phyloP scores from a whole-genome alignment of 192 early-diverging fungal species.

The Coemansia sp. region DNA sequence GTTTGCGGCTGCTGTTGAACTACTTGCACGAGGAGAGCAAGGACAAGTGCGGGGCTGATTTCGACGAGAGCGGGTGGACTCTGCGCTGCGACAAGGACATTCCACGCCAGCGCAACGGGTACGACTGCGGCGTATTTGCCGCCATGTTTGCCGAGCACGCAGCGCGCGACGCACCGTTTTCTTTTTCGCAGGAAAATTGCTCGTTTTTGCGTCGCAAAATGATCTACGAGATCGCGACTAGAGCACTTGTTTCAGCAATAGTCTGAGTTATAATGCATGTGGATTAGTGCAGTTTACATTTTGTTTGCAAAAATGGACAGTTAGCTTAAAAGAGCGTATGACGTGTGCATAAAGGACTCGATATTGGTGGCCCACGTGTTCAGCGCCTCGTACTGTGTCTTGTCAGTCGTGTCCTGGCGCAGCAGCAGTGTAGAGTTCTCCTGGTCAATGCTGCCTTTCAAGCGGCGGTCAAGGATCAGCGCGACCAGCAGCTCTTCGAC shows the following conservation, averaged over 20 bases:
- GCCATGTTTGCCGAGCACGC: constrained; percentile 81
- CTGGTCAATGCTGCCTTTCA: constrained; percentile 88
- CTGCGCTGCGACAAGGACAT: constrained; percentile 67
- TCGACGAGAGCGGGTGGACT: constrained; percentile 70
- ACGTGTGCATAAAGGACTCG: constrained; percentile 21
- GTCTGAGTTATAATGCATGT: too few relatives aligned
- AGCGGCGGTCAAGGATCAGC: constrained; percentile 86
- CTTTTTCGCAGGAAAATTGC: constrained; percentile 78
- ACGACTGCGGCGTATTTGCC: constrained; percentile 95
- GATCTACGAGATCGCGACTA: constrained; percentile 69
- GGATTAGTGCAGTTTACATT: too few relatives aligned
- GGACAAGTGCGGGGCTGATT: constrained; percentile 67
- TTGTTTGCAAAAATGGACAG: neutral
- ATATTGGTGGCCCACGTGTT: constrained; percentile 35
- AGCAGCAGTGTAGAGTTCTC: constrained; percentile 58
- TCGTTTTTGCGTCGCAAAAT: constrained; percentile 68
- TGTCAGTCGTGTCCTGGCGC: constrained; percentile 34
- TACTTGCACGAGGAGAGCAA: constrained; percentile 72
- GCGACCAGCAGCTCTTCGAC: constrained; percentile 84
- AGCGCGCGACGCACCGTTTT: constrained; percentile 60
- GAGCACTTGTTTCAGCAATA: constrained; percentile 20
- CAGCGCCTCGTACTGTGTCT: constrained; percentile 37
- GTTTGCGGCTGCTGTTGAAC: constrained; percentile 50
- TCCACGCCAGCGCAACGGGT: constrained; percentile 83
- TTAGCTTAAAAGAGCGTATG: constrained; percentile 12